These are phyloP conservation scores for Aspergillus saccharolyticus DNA, from an alignment of 495 filamentous ascomycete genomes.

Conservation along the genomic window DNA sequence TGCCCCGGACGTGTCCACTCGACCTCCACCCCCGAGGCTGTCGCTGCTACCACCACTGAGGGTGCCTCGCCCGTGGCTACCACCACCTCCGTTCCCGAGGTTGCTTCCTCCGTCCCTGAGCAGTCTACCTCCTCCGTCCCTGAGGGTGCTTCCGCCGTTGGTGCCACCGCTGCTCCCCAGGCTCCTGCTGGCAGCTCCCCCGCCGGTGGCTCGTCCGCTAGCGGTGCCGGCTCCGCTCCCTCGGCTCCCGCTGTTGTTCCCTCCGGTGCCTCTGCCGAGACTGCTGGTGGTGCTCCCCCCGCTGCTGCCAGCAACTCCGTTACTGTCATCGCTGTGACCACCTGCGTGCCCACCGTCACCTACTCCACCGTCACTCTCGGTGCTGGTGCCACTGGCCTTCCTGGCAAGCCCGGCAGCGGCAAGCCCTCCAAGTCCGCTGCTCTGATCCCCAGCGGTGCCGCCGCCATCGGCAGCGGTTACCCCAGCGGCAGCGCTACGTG, in stretches of 20 bases:
- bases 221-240: slow-evolving; percentile 15
- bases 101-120: slow-evolving; percentile 7
- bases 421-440: slow-evolving; percentile 22
- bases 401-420: background rate
- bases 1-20: slow-evolving; percentile 39
- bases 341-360: slow-evolving; percentile 42
- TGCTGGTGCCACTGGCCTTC: slow-evolving; percentile 22
- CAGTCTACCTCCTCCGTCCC: background rate
- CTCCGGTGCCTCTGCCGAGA: slow-evolving; percentile 13
- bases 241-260: slow-evolving; percentile 12
- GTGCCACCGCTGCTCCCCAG: slow-evolving; percentile 15
- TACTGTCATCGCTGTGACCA: slow-evolving; percentile 36
- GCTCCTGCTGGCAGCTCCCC: slow-evolving; percentile 5
- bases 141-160: slow-evolving; percentile 10
- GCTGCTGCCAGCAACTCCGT: slow-evolving; percentile 5
- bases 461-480: slow-evolving; percentile 1
- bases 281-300: slow-evolving; percentile 15
- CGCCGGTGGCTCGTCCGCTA: slow-evolving; percentile 4
- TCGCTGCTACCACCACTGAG: slow-evolving; percentile 16
- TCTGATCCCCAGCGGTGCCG: slow-evolving; percentile 22
- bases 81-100: slow-evolving; percentile 16
- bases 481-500: slow-evolving; percentile 27
- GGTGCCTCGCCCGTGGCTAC: slow-evolving; percentile 13
- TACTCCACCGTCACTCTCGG: slow-evolving; percentile 32
- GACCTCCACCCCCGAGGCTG: slow-evolving; percentile 19